Conservation (phyloP, 768 basidiomycete species). For the Macrocybe gigantea region DNA sequence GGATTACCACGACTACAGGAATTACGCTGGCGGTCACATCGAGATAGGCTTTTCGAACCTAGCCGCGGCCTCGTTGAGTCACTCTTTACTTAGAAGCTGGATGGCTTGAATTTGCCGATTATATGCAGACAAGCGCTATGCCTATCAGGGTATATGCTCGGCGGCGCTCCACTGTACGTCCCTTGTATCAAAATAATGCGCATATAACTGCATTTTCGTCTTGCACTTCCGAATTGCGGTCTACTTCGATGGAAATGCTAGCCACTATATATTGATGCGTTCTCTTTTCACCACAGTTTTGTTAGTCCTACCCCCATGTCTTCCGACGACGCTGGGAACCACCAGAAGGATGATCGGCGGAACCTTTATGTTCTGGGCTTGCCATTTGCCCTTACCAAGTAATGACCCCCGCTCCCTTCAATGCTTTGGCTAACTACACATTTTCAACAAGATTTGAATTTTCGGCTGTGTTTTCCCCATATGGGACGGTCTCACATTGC, state of each 20-base stretch:
- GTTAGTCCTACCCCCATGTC: slow-evolving; percentile 27
- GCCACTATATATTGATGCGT: not conserved
- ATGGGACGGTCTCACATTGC: slow-evolving; percentile 66
- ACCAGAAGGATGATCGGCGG: slow-evolving; percentile 49
- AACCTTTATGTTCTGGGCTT: slow-evolving; percentile 84
- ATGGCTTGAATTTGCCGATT: not conserved
- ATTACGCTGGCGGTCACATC: slow-evolving; percentile 31
- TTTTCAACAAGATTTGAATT: slow-evolving; percentile 44
- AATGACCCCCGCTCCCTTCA: slow-evolving; percentile 11
- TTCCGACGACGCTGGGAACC: slow-evolving; percentile 16
- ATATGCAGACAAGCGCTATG: slow-evolving; percentile 53
- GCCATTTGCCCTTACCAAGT: slow-evolving; percentile 80
- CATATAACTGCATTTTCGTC: slow-evolving; percentile 12
- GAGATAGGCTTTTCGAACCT: slow-evolving; percentile 49
- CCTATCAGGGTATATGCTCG: slow-evolving; percentile 57
- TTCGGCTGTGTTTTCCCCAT: slow-evolving; percentile 51
- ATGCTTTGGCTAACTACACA: not conserved
- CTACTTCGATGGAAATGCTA: not conserved
- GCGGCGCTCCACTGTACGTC: slow-evolving; percentile 51
- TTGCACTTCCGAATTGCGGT: slow-evolving; percentile 11
- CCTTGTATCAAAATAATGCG: slow-evolving; percentile 2
- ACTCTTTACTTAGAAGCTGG: not conserved
- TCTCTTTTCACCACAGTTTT: slow-evolving; percentile 20
- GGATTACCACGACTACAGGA: slow-evolving; percentile 35
- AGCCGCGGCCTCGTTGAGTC: slow-evolving; percentile 48